phyloP scores from a whole-genome alignment of 345 rosid species.

The Eucalyptus erythrocorys region DNA sequence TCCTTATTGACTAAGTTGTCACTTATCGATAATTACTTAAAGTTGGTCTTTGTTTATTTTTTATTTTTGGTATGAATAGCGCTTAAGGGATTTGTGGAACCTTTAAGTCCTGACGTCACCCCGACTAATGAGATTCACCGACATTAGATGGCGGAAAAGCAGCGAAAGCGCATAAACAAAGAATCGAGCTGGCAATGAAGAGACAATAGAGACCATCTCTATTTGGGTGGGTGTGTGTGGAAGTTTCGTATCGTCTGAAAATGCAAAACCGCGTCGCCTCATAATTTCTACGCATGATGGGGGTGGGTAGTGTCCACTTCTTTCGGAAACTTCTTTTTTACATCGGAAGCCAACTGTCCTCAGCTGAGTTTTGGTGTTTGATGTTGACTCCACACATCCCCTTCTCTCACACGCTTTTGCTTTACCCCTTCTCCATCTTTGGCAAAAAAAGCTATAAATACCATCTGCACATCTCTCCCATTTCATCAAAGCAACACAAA shows the following conservation, averaged over 20 bases:
- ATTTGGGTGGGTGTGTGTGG: neutral
- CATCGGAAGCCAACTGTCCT: neutral
- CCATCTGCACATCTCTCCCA: neutral
- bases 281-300: neutral
- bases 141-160: neutral
- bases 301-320: neutral
- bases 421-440: neutral
- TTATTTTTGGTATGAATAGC: neutral
- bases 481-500: neutral
- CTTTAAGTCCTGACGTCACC: neutral
- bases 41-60: neutral
- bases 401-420: neutral
- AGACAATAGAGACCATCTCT: neutral
- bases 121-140: neutral
- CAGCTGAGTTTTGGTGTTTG: neutral
- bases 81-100: neutral
- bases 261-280: neutral
- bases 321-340: neutral
- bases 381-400: neutral
- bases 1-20: no score
- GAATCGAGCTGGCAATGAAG: neutral
- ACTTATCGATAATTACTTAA: rapidly evolving
- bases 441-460: neutral
- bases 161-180: neutral
- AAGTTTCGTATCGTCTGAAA: neutral